These are phyloP conservation scores for Marchantia paleacea DNA, from an alignment of 225 moss, liverwort and hornwort genomes.

Conservation along the genomic window DNA sequence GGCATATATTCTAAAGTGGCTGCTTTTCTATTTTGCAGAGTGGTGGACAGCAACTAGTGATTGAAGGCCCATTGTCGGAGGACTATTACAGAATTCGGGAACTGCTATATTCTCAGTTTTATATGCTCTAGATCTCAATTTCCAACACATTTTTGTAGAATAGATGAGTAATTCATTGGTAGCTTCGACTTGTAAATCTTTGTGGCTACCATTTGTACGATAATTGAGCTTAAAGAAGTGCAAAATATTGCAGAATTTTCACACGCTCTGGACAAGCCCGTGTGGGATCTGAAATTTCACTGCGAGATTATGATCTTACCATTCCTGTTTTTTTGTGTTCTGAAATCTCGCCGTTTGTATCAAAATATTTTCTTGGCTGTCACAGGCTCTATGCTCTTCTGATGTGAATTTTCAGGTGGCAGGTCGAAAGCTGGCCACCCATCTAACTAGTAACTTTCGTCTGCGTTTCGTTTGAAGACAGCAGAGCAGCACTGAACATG, in stretches of 20 bases:
- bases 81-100: conserved; percentile 95
- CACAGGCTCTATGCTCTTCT: no score
- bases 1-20: not conserved
- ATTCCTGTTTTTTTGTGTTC: not conserved
- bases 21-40: conserved; percentile 43
- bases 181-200: not conserved
- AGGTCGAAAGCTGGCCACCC: no score
- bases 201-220: conserved; percentile 4
- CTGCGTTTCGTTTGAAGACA: not conserved
- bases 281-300: not conserved
- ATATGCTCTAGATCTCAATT: conserved; percentile 69
- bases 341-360: not conserved
- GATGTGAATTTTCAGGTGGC: no score
- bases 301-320: not conserved
- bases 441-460: no score
- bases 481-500: not conserved
- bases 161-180: not conserved
- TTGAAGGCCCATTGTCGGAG: conserved; percentile 91
- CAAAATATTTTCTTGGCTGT: no score
- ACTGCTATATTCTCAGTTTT: conserved; percentile 91
- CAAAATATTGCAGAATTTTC: not conserved
- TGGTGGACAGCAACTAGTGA: conserved; percentile 97
- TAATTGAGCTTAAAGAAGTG: conserved; percentile 3
- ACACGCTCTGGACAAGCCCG: not conserved
- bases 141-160: conserved; percentile 3